phyloP scores from a whole-genome alignment of 106 monocot species.

The Dendrobium huoshanense region DNA sequence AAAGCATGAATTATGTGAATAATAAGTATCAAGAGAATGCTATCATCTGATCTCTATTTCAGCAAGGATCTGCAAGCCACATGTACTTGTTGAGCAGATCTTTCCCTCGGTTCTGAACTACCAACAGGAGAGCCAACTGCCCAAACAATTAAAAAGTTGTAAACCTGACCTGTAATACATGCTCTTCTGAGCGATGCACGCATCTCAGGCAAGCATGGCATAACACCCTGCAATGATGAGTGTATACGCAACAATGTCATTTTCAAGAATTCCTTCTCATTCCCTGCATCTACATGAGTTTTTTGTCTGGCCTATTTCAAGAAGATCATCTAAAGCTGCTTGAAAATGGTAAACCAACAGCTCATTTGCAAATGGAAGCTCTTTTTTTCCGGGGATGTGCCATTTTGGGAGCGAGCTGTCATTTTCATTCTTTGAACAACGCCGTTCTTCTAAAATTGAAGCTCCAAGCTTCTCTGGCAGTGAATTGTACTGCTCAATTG shows the following conservation, averaged over 20 bases:
- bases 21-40: conserved; percentile 84
- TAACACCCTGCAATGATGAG: conserved; percentile 84
- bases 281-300: conserved; percentile 67
- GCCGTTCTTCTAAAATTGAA: conserved; percentile 67
- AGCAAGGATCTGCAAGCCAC: conserved; percentile 78
- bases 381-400: conserved; percentile 71
- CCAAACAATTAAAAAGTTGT: conserved; percentile 60
- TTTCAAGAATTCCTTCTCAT: conserved; percentile 89
- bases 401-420: conserved; percentile 51
- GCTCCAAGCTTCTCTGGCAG: conserved; percentile 27
- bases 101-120: conserved; percentile 84
- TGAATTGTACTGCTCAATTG: conserved; percentile 78
- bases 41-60: conserved; percentile 87
- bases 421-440: conserved; percentile 50
- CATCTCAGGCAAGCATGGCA: conserved; percentile 95
- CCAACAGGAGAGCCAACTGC: conserved; percentile 71
- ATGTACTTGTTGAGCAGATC: conserved; percentile 74
- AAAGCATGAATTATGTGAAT: conserved; percentile 85
- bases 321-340: conserved; percentile 72
- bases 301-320: conserved; percentile 59
- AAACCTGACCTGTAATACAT: conserved; percentile 14
- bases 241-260: conserved; percentile 83
- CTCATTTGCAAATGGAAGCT: conserved; percentile 81
- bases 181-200: conserved; percentile 43
- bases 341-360: conserved; percentile 72